Evolutionary conservation across 495 filamentous ascomycete species (phyloP), one percentile per base, ranked within the genome.

Genomic region (Lasiosphaeris hirsuta): DNA sequence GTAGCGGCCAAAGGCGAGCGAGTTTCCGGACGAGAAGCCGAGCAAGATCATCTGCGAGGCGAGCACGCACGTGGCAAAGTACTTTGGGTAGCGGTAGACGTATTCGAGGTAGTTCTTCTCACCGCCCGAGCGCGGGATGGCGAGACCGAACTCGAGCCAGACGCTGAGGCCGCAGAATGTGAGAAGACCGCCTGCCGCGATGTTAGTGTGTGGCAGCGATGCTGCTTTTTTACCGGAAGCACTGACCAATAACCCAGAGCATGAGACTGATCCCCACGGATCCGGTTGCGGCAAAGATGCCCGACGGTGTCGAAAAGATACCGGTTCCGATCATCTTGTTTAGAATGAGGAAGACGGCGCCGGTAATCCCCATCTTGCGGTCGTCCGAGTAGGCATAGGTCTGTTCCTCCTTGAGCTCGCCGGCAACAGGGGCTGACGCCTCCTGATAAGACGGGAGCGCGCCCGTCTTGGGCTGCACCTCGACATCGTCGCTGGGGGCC

Each of bases 1-100:
- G 57, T 89, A 89, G 57, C 83, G 72, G 48, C 85, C 86, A 34
- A 89, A 86, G 5, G 86, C 81, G 46, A 89, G 79, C 40, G 82
- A 83, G 68, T 89, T 89, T 3, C 78, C 79, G 1, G 83, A 78
- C 11, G 72, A 75, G 61, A 77, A 78, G 4, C 75, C 75, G 11
- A 83, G 70, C 7, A 81, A 64, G 38, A 86, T 75, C 42, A 84
- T 79, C 56, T 84, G 84, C 4, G 81, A 73, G 44, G 79, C 78
- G 62, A 82, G 84, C 67, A 86, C 78, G 59, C 78, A 82, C 0
- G 82, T 85, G 7, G 79, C 82, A 3, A 88, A 72, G 72, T 83
- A 83, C 44, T 74, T 77, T 7, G 86, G 84, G 45, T 79, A 81
- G n/a, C 73, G 73, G 68, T 78, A 85, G 37, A 87, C 77, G 34